A percentile compares a stretch with the other conserved stretches of the same genome.
Conservation (phyloP, 306 rosid species). For the Vigna hirtella region DNA sequence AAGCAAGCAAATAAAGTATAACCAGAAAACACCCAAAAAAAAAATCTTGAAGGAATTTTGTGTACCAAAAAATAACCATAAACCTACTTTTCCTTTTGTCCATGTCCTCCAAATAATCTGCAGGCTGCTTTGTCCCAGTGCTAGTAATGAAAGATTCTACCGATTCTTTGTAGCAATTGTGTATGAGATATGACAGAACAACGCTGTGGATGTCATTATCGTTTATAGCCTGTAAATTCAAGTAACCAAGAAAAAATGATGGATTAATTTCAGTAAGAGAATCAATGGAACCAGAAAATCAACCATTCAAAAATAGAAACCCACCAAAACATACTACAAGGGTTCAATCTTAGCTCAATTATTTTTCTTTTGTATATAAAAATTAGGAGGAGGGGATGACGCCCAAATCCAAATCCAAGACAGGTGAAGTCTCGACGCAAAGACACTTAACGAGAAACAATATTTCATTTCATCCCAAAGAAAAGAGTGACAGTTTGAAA, state of each 20-base stretch:
- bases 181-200: constrained; percentile 86
- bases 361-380: not conserved
- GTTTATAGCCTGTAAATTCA: constrained; percentile 63
- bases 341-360: not conserved
- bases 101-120: constrained; percentile 69
- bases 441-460: not conserved
- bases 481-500: not conserved
- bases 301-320: constrained; percentile 16
- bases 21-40: constrained; percentile 5
- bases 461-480: not conserved
- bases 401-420: not conserved
- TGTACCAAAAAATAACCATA: constrained; percentile 1
- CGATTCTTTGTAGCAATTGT: constrained; percentile 83
- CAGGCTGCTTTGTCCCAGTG: constrained; percentile 75
- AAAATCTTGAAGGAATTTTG: constrained; percentile 13
- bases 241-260: not conserved
- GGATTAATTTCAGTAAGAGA: constrained; percentile 13
- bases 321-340: not conserved
- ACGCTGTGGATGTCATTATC: constrained; percentile 72
- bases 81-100: constrained; percentile 85
- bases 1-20: constrained; percentile 9
- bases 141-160: constrained; percentile 74
- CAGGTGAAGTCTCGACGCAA: not conserved
- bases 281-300: constrained; percentile 25
- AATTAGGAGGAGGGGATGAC: not conserved